These are phyloP conservation scores for Suhomyces kilbournensis DNA, from an alignment of 805 yeast genomes.

Conservation along the genomic window DNA sequence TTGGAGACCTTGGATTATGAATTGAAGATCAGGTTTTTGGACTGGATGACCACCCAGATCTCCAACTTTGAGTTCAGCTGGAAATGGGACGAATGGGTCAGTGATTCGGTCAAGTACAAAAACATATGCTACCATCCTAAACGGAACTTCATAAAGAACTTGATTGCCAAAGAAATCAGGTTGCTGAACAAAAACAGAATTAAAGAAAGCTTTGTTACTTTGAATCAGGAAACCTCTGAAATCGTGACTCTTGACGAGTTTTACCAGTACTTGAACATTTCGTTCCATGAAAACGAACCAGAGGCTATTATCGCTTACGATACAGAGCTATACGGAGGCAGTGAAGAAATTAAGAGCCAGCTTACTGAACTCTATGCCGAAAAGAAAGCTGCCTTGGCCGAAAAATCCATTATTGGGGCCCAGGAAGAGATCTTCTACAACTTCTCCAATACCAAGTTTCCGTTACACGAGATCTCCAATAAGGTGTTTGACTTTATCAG, in stretches of 20 bases:
- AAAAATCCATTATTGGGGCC: conserved; percentile 23
- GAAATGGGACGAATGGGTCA: conserved; percentile 96
- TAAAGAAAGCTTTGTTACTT: conserved; percentile 55
- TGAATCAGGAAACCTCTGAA: conserved; percentile 24
- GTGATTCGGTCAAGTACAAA: conserved; percentile 47
- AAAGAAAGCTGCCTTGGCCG: conserved; percentile 20
- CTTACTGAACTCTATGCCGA: conserved; percentile 23
- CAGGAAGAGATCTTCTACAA: conserved; percentile 40
- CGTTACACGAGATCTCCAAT: conserved; percentile 34
- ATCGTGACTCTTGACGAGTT: conserved; percentile 37
- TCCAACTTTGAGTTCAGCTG: conserved; percentile 93
- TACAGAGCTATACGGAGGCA: conserved; percentile 31
- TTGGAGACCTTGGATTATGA: conserved; percentile 72
- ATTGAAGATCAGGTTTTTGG: conserved; percentile 65
- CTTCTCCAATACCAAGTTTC: conserved; percentile 35
- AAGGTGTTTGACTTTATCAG: conserved; percentile 41
- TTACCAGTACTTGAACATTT: conserved; percentile 36
- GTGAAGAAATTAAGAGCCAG: conserved; percentile 23
- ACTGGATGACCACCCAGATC: conserved; percentile 92
- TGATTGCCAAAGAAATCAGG: conserved; percentile 80
- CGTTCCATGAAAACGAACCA: conserved; percentile 28
- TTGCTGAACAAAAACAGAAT: conserved; percentile 74
- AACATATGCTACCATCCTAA: conserved; percentile 65
- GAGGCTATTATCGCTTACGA: conserved; percentile 35
- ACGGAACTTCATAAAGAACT: conserved; percentile 67